Conservation (phyloP, 345 rosid species). For the Linum tenue region DNA sequence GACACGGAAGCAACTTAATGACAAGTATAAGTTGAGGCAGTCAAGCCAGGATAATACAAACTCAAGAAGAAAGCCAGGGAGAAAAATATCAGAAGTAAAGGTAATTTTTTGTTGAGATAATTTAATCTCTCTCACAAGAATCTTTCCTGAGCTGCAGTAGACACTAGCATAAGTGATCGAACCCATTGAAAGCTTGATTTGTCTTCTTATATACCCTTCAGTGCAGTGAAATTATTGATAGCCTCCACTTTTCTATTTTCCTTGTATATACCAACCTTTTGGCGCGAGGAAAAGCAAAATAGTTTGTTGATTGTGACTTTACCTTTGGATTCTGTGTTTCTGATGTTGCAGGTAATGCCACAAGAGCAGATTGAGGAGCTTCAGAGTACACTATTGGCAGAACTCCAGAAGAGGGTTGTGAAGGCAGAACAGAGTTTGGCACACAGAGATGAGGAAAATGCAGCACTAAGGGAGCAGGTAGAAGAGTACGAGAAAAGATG, state of each 20-base stretch:
- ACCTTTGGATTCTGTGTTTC: neutral
- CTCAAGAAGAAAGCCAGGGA: conserved; percentile 33
- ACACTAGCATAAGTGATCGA: neutral
- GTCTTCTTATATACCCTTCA: neutral
- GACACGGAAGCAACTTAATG: conserved; percentile 43
- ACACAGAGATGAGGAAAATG: conserved; percentile 80
- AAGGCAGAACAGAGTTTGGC: conserved; percentile 60
- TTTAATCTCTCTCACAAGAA: neutral
- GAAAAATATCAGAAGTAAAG: conserved; percentile 58
- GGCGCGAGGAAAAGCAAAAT: neutral
- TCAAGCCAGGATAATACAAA: conserved; percentile 33
- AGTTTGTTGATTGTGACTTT: neutral
- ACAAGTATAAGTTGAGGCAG: conserved; percentile 33
- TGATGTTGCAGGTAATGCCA: conserved; percentile 37
- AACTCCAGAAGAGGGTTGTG: conserved; percentile 59
- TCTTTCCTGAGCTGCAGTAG: neutral
- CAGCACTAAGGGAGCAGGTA: conserved; percentile 61
- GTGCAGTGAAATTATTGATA: neutral
- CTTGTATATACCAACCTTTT: too few species aligned
- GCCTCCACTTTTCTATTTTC: too few species aligned
- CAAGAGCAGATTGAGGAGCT: conserved; percentile 43
- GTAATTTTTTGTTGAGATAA: conserved; percentile 26
- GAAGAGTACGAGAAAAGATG: conserved; percentile 58
- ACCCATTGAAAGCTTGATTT: neutral
- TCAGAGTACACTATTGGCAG: conserved; percentile 45